Conservation (phyloP, 1,139 yeast genomes). For the Protomyces inouyei region DNA sequence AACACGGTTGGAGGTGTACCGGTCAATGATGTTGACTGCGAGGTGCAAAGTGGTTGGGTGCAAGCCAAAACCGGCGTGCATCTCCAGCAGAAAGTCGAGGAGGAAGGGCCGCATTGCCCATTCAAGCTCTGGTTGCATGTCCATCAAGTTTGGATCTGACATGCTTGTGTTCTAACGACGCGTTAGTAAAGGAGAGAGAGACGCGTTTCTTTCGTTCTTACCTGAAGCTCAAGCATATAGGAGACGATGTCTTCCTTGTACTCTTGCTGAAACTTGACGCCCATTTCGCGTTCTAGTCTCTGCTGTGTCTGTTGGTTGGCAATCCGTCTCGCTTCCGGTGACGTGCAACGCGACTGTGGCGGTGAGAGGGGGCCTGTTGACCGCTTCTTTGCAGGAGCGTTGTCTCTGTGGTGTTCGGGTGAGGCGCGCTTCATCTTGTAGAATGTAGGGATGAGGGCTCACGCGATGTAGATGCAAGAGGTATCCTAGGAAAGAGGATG, state of each 20-base stretch:
- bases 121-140: constrained; percentile 82
- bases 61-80: constrained; percentile 70
- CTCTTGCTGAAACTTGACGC: constrained; percentile 37
- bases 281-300: constrained; percentile 32
- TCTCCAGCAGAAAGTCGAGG: constrained; percentile 74
- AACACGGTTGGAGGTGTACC: constrained; percentile 84
- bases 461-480: no score
- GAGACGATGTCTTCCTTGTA: constrained; percentile 40
- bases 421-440: constrained; percentile 10
- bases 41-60: constrained; percentile 75
- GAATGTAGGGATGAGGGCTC: no score
- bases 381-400: constrained; percentile 20
- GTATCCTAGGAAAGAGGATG: background rate
- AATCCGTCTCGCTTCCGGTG: constrained; percentile 5
- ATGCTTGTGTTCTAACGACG: constrained; percentile 32
- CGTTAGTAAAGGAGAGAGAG: constrained; percentile 35
- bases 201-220: constrained; percentile 15
- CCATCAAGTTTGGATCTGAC: constrained; percentile 69
- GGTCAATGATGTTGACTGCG: constrained; percentile 76
- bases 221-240: constrained; percentile 41
- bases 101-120: constrained; percentile 91
- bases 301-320: constrained; percentile 1
- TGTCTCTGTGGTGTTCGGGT: constrained; percentile 16
- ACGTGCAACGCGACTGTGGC: constrained; percentile 7
- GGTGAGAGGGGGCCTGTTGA: constrained; percentile 23